Evolutionary conservation across 345 rosid species (phyloP).

Genomic region (Trapa incisa): DNA sequence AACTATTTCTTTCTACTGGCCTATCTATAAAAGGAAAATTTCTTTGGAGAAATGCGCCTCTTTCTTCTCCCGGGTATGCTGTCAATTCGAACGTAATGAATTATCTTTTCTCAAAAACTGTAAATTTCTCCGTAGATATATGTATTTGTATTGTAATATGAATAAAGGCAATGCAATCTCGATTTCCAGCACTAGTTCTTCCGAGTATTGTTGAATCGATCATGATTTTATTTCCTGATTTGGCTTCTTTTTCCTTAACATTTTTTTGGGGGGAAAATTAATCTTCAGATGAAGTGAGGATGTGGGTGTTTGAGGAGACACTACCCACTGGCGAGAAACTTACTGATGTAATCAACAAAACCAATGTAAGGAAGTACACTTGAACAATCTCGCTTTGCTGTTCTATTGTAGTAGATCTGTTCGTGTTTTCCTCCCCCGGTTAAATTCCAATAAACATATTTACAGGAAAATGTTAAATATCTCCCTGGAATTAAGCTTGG

Average conservation of each 20-base stretch:
- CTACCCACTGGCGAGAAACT: slow-evolving; percentile 85
- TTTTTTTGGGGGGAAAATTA: neutral
- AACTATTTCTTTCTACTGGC: neutral
- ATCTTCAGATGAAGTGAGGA: slow-evolving; percentile 86
- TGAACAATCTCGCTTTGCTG: neutral
- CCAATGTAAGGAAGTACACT: slow-evolving; percentile 38
- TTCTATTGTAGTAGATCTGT: neutral
- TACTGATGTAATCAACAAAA: slow-evolving; percentile 67
- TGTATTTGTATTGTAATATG: neutral
- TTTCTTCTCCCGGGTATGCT: neutral
- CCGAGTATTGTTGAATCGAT: neutral
- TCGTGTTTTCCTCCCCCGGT: neutral
- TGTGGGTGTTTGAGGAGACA: slow-evolving; percentile 95
- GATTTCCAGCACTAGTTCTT: neutral
- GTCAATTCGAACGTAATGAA: neutral
- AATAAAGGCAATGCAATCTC: neutral
- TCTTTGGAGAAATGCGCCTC: neutral
- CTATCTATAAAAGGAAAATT: too few relatives aligned
- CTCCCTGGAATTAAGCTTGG: slow-evolving; percentile 92
- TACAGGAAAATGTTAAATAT: slow-evolving; percentile 77
- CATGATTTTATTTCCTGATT: neutral
- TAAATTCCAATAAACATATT: neutral
- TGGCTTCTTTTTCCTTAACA: neutral
- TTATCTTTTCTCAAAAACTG: neutral
- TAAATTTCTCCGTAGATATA: neutral